Evolutionary conservation across 345 rosid genomes (phyloP), one percentile per base, ranked within the genome.

Genomic region (Brassica nigra): DNA sequence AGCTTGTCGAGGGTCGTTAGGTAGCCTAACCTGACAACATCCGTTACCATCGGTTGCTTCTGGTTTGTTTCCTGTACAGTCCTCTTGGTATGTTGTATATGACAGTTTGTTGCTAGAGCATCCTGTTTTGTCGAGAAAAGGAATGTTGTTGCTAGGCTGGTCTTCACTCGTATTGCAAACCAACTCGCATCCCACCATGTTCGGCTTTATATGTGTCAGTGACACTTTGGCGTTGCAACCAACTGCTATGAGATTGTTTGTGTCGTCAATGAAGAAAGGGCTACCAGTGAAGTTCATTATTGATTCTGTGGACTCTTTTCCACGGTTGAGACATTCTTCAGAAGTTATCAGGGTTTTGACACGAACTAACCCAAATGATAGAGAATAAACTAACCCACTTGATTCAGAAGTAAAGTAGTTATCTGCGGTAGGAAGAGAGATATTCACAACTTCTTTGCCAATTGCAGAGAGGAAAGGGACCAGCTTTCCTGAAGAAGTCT

Each of bases 11-110:
- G 63, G 36, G 16, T 61, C 69, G 10, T 0, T 0, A 59, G 84
- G 82, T 63, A 83, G 68, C 0, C 31, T 0, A 1, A 62, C 70
- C 65, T 86, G 79, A 44, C 91, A 88, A 57, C 89, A 88, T 11
- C 87, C 80, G 7, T 82, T 57, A 3, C 87, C 87, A 12, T 78
- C 7, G 67, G 30, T 49, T 8, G 52, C 75, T 23, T 62, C 55
- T 36, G 70, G 70, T 62, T 12, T 62, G 20, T 3, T 5, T 14
- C 14, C 55, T 30, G 1, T 1, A 61, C 74, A 76, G 14, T 9
- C 59, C n/a, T 14, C 47, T 6, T 2, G 28, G 8, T 2, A 29
- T 9, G 12, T 1, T 14, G 0, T 10, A 2, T 1, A 31, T 62
- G 69, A 2, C 33, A 77, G 11, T 3, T 4, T 5, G 11, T 52